Conservation (phyloP, 345 rosid species). For the Carallia pectinifolia region DNA sequence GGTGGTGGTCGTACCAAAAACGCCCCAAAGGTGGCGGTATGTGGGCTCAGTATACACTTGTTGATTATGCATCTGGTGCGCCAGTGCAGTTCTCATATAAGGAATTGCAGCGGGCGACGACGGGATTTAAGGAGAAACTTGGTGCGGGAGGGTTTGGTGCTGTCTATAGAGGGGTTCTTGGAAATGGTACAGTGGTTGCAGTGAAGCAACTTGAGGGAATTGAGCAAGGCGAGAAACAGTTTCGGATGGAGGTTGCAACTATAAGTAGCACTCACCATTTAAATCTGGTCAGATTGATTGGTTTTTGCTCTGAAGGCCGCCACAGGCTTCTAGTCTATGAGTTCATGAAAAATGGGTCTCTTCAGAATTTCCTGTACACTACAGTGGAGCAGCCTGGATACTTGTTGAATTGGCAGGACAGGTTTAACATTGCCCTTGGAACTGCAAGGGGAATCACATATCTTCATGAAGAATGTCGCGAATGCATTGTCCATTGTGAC, state of each 20-base stretch:
- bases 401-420: constrained; percentile 6
- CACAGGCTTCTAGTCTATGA: constrained; percentile 23
- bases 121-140: constrained; percentile 26
- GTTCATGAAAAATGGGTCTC: constrained; percentile 22
- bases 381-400: not conserved
- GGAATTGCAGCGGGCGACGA: constrained; percentile 15
- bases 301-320: constrained; percentile 25
- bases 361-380: constrained; percentile 9
- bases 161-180: constrained; percentile 19
- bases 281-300: constrained; percentile 21
- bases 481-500: constrained; percentile 27
- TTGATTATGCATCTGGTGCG: constrained; percentile 62
- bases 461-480: constrained; percentile 28
- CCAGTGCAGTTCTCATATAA: constrained; percentile 22
- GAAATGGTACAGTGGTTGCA: constrained; percentile 13
- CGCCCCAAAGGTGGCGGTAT: constrained; percentile 35
- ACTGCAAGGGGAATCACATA: constrained; percentile 25
- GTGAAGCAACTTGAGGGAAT: constrained; percentile 23
- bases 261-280: constrained; percentile 27
- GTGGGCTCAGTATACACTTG: constrained; percentile 45
- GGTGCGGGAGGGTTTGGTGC: constrained; percentile 23
- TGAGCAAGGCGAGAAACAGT: constrained; percentile 27
- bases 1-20: constrained; percentile 54
- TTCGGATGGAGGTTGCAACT: constrained; percentile 24
- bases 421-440: constrained; percentile 19